Evolutionary conservation across 805 yeast species (phyloP).

Genomic region (Priceomyces medius): DNA sequence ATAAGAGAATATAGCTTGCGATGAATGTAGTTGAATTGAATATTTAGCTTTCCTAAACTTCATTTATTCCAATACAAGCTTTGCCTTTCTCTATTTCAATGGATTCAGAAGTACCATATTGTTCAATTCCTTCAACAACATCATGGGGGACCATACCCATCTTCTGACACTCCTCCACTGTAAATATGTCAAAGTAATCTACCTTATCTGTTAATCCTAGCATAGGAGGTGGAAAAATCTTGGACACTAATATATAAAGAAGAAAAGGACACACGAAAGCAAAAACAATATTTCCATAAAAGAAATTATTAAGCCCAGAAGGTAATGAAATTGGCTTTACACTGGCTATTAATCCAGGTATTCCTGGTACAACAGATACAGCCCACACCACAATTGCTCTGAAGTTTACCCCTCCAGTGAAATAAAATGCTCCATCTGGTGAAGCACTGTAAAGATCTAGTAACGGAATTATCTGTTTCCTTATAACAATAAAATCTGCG

Average conservation of each 20-base stretch:
- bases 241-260: slow-evolving; percentile 32
- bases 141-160: slow-evolving; percentile 19
- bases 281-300: not conserved
- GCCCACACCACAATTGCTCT: too few relatives aligned
- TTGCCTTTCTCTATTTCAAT: not conserved
- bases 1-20: too few relatives aligned
- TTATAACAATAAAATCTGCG: slow-evolving; percentile 38
- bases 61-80: not conserved
- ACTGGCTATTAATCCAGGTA: too few relatives aligned
- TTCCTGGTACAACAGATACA: too few relatives aligned
- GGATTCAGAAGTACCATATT: too few relatives aligned
- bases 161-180: slow-evolving; percentile 32
- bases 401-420: too few relatives aligned
- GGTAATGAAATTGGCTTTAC: too few relatives aligned
- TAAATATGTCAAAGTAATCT: slow-evolving; percentile 40
- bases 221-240: slow-evolving; percentile 36
- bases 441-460: not conserved
- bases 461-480: slow-evolving; percentile 25
- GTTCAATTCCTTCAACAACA: not conserved
- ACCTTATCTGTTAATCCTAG: slow-evolving; percentile 34
- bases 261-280: slow-evolving; percentile 29
- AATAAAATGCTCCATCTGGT: not conserved
- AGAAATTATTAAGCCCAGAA: too few relatives aligned
- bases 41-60: not conserved
- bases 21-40: too few relatives aligned